phyloP scores from a whole-genome alignment of 768 basidiomycete genomes.

The Dentipellis fragilis region DNA sequence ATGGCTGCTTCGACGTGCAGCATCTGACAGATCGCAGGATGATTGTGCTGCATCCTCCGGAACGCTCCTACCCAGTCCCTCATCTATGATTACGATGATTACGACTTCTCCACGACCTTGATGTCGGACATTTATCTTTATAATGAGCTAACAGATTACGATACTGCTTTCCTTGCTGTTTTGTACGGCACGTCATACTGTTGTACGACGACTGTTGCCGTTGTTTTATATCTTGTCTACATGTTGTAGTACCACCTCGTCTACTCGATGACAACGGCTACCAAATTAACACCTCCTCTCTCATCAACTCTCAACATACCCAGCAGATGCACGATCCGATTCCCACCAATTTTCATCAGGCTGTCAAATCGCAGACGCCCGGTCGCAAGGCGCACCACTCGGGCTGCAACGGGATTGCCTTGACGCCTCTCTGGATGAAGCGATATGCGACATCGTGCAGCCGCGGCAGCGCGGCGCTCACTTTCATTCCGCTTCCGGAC shows the following conservation, averaged over 20 bases:
- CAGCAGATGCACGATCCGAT: not conserved
- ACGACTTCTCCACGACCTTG: too few relatives aligned
- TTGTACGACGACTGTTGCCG: too few relatives aligned
- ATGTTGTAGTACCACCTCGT: too few relatives aligned
- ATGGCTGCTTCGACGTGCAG: constrained; percentile 42
- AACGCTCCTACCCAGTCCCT: not conserved
- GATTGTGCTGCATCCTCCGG: constrained; percentile 30
- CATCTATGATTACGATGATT: not conserved
- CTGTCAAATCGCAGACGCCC: constrained; percentile 16
- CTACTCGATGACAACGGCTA: too few relatives aligned
- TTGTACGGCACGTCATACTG: too few relatives aligned
- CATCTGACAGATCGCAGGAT: constrained; percentile 38
- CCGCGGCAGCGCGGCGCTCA: constrained; percentile 44
- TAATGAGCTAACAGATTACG: too few relatives aligned
- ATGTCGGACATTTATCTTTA: too few relatives aligned
- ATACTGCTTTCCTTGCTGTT: too few relatives aligned
- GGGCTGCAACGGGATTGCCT: constrained; percentile 27
- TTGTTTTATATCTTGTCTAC: too few relatives aligned
- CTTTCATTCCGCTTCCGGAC: constrained; percentile 36
- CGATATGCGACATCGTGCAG: constrained; percentile 40
- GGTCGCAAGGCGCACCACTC: constrained; percentile 31
- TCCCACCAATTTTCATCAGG: not conserved
- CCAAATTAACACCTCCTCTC: too few relatives aligned
- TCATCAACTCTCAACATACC: not conserved
- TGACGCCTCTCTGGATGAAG: constrained; percentile 24